Conservation (phyloP, 495 filamentous ascomycete genomes). For the Eremomyces bilateralis region DNA sequence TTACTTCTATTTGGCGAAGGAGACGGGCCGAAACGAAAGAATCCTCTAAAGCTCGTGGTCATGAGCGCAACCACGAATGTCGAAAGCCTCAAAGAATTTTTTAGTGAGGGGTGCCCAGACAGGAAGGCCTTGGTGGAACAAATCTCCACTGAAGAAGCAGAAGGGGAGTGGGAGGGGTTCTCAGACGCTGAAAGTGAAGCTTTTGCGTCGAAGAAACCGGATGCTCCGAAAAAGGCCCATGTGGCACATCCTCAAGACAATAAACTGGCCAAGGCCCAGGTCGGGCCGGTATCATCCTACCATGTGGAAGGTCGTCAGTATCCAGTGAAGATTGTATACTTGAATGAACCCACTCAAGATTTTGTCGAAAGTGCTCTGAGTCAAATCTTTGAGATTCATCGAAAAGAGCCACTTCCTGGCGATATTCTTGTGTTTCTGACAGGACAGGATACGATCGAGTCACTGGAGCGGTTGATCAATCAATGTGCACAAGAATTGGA, state of each 20-base stretch:
- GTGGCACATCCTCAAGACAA: background rate
- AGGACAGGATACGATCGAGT: conserved; percentile 82
- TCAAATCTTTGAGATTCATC: conserved; percentile 74
- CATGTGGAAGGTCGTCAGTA: conserved; percentile 77
- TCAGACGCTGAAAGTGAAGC: conserved; percentile 7
- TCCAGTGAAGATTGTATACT: conserved; percentile 60
- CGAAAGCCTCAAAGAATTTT: conserved; percentile 54
- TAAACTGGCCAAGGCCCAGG: background rate
- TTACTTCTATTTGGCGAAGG: conserved; percentile 34
- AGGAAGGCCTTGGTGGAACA: conserved; percentile 2
- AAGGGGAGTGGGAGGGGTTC: conserved; percentile 11
- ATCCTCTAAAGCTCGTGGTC: conserved; percentile 62
- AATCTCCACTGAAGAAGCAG: conserved; percentile 2
- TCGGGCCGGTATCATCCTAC: conserved; percentile 28
- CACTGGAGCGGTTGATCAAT: conserved; percentile 56
- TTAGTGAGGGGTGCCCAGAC: conserved; percentile 20
- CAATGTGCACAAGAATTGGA: conserved; percentile 52
- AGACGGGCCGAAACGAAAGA: conserved; percentile 26
- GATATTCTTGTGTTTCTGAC: conserved; percentile 88
- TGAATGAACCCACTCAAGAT: conserved; percentile 55
- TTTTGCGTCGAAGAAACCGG: background rate
- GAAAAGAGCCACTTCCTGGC: conserved; percentile 69
- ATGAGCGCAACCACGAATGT: conserved; percentile 96
- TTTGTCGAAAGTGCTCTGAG: conserved; percentile 66
- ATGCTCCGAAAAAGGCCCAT: background rate